Conservation (phyloP, 345 rosid species). For the Linum usitatissimum region DNA sequence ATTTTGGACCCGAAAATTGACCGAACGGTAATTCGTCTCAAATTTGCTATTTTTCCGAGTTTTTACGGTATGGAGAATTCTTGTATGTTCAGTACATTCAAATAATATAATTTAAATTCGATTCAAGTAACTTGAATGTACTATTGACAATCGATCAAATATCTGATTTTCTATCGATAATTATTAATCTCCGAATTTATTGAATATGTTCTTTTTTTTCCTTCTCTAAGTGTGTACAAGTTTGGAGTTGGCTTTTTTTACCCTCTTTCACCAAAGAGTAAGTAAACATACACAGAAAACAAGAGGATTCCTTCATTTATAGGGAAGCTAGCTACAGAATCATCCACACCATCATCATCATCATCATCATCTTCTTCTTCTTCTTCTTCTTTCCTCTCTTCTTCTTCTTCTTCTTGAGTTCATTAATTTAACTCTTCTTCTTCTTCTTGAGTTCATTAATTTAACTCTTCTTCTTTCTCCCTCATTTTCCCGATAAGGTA, state of each 20-base stretch:
- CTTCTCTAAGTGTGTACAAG: neutral
- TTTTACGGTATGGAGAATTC: too few relatives aligned
- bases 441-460: neutral
- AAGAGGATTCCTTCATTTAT: slow-evolving; percentile 24
- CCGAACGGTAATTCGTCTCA: too few relatives aligned
- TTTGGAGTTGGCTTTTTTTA: neutral
- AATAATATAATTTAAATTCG: too few relatives aligned
- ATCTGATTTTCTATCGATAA: too few relatives aligned
- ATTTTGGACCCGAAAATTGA: too few relatives aligned
- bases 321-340: slow-evolving; percentile 16
- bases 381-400: slow-evolving; percentile 2
- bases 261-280: neutral
- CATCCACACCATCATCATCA: slow-evolving; percentile 22
- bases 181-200: too few relatives aligned
- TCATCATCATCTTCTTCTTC: slow-evolving; percentile 2
- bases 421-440: neutral
- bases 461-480: neutral
- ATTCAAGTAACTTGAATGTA: too few relatives aligned
- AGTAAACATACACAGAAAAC: slow-evolving; percentile 4
- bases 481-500: slow-evolving; percentile 24
- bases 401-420: neutral
- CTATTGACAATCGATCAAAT: too few relatives aligned
- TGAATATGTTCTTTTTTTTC: neutral
- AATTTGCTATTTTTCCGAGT: too few relatives aligned
- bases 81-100: too few relatives aligned